Base-by-base conservation (phyloP, 345 rosid species). In the Gossypium stocksii region DNA sequence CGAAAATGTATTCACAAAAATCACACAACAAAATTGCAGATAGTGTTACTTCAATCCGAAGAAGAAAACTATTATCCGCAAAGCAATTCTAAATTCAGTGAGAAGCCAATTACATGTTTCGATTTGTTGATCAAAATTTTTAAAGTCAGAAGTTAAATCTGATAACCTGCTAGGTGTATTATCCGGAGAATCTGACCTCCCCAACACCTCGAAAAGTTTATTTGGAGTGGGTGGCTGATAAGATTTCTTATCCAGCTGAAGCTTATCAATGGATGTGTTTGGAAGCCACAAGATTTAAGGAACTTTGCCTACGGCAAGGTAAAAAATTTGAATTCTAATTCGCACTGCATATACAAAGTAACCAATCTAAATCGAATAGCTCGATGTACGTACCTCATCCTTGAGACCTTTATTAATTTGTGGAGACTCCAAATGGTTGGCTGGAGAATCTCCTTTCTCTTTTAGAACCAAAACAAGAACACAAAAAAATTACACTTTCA, bases 261-360 rank as follows among this genome's bases (percentile, higher is more conserved):
- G 76, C 73, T 81, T 86, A 10, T 78, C 60, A 9, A 77, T 78
- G 53, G 88, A 86, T 54, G 76, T 68, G 72, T 82, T 81, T 46
- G 90, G 84, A 77, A 92, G 88, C 97, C 97, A 23, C 89, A 87
- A 71, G 89, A 90, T 85, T 90, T 92, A 46, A 88, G 89, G 84
- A 88, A 84, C 66, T 80, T 90, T 51, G 87, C 91, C 98, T 92
- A 83, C 77, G 76, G 44, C 46, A 27, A 65, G 43, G 45, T 57
- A 54, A 52, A 72, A 9, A 38, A 11, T 13, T 43, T 12, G 10
- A 38, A 56, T 48, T 56, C 1, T 16, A 29, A 13, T 41, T 72
- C 4, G 41, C n/a, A 20, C 41, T 19, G 17, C 56, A 71, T 12
- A 29, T 0, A 14, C 14, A 38, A 41, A 16, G 34, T 20, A 72